Percentiles rank a stretch among this genome's conserved stretches.
phyloP scores from a whole-genome alignment of 2,329 filamentous ascomycete species.

The Mycosphaerella arachidis region DNA sequence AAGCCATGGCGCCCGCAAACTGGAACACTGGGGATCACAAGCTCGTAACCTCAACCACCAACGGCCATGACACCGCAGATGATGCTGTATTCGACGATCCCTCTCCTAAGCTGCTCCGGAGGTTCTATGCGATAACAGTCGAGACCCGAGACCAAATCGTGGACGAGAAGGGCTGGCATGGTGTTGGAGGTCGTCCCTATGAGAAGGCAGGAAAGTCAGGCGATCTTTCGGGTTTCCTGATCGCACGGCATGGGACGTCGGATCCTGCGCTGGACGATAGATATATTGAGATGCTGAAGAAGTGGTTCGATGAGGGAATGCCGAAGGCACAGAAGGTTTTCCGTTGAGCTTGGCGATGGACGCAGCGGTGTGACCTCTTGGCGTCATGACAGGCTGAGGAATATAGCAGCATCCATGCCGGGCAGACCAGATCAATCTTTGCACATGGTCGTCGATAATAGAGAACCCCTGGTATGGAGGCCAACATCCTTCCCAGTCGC shows the following conservation, averaged over 20 bases:
- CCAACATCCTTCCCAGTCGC: too few species aligned
- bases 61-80: slow-evolving; percentile 3
- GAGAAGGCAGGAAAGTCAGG: background rate
- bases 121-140: too few species aligned
- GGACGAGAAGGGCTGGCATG: slow-evolving; percentile 5
- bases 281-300: slow-evolving; percentile 12
- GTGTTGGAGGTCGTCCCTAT: background rate
- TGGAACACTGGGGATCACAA: slow-evolving; percentile 10
- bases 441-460: too few species aligned
- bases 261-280: slow-evolving; percentile 10
- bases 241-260: slow-evolving; percentile 8
- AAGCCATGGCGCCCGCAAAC: slow-evolving; percentile 1
- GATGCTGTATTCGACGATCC: slow-evolving; percentile 1
- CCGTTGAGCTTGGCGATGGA: background rate
- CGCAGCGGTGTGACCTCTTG: background rate
- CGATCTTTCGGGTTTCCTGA: slow-evolving; percentile 2
- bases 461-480: too few species aligned
- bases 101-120: background rate
- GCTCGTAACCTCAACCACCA: slow-evolving; percentile 10
- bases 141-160: slow-evolving; percentile 1
- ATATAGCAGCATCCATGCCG: background rate
- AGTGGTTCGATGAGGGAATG: slow-evolving; percentile 12
- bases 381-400: background rate
- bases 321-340: slow-evolving; percentile 3
- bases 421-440: background rate